phyloP scores from a whole-genome alignment of 495 filamentous ascomycete species.

The Aspergillus baeticus region DNA sequence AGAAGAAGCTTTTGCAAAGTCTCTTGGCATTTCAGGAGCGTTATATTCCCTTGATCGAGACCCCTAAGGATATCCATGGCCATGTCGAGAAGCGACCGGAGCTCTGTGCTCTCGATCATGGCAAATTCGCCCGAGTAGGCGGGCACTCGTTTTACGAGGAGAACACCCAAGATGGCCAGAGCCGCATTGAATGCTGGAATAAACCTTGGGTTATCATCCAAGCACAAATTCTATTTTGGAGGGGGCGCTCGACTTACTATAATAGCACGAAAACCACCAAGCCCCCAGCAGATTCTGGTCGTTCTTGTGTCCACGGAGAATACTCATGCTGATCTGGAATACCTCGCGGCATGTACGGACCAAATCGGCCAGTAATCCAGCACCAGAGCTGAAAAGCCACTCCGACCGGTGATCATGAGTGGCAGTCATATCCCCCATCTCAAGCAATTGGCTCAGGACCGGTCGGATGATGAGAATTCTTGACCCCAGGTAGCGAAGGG shows the following conservation, averaged over 20 bases:
- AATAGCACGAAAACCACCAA: conserved; percentile 11
- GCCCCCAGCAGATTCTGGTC: conserved; percentile 1
- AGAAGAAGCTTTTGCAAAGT: not conserved
- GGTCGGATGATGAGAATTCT: not conserved
- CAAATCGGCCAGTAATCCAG: not conserved
- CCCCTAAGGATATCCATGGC: conserved; percentile 1
- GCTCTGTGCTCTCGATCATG: not conserved
- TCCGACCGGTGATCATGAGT: not conserved
- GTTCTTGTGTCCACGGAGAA: not conserved
- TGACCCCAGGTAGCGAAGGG: not conserved
- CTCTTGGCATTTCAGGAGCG: not conserved
- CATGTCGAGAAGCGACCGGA: not conserved
- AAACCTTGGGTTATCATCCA: not conserved
- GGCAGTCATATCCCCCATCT: not conserved
- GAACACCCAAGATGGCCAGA: not conserved
- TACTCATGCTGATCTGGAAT: conserved; percentile 5
- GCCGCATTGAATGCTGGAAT: not conserved
- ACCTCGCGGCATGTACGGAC: not conserved
- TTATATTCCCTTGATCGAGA: not conserved
- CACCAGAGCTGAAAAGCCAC: not conserved
- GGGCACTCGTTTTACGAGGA: not conserved
- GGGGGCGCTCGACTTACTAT: not conserved
- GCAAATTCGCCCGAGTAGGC: not conserved
- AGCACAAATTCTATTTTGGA: not conserved
- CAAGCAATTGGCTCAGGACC: not conserved